Evolutionary conservation across 202 grass and related monocot species (phyloP).

Genomic region (Sporobolus alterniflorus): DNA sequence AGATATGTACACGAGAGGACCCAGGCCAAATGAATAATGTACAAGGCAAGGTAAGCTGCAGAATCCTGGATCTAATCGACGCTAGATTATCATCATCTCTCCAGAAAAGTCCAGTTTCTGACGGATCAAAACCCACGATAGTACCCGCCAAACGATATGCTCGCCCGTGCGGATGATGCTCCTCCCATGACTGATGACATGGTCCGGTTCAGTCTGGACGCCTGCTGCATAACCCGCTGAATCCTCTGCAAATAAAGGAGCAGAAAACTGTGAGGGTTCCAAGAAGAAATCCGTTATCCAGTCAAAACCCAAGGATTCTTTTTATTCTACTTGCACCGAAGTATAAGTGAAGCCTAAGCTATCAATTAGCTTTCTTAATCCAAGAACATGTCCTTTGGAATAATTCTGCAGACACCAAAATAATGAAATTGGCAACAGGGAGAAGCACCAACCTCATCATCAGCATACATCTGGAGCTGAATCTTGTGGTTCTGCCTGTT

Average conservation of each 20-base stretch:
- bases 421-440: not conserved
- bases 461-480: slow-evolving; percentile 49
- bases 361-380: not conserved
- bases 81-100: not conserved
- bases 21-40: slow-evolving; percentile 15
- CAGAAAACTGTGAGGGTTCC: not conserved
- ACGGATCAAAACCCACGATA: slow-evolving; percentile 43
- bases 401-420: not conserved
- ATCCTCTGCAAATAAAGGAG: slow-evolving; percentile 49
- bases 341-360: not conserved
- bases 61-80: not conserved
- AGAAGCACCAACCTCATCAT: slow-evolving; percentile 47
- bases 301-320: not conserved
- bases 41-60: not conserved
- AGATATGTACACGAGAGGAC: no score
- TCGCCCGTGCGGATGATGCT: slow-evolving; percentile 39
- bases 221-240: slow-evolving; percentile 50
- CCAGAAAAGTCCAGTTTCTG: not conserved
- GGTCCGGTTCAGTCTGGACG: slow-evolving; percentile 61
- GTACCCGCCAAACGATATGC: slow-evolving; percentile 66
- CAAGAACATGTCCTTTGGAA: not conserved
- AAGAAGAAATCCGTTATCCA: not conserved
- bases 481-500: slow-evolving; percentile 44
- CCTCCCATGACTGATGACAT: slow-evolving; percentile 58
- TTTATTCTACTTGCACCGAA: not conserved